phyloP scores from a whole-genome alignment of 2,329 filamentous ascomycete genomes.

The Dactylonectria macrodidyma region DNA sequence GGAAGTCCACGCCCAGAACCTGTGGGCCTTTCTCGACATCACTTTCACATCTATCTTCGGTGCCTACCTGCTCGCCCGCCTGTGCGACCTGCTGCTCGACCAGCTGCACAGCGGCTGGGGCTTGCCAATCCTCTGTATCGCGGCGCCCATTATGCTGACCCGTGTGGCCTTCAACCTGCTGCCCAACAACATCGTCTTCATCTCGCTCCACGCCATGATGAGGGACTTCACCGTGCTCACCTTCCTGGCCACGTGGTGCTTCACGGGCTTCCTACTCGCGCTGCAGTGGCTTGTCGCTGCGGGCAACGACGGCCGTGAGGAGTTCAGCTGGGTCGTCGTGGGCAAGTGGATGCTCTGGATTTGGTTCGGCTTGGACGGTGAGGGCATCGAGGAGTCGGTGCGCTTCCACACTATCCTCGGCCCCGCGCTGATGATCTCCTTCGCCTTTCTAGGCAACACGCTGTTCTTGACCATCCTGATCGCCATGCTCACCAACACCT shows the following conservation, averaged over 20 bases:
- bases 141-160: slow-evolving; percentile 78
- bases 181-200: slow-evolving; percentile 83
- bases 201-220: slow-evolving; percentile 82
- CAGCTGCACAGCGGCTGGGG: slow-evolving; percentile 68
- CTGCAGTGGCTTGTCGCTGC: slow-evolving; percentile 73
- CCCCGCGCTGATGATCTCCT: slow-evolving; percentile 78
- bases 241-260: slow-evolving; percentile 77
- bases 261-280: slow-evolving; percentile 79
- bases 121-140: slow-evolving; percentile 76
- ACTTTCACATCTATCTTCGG: slow-evolving; percentile 76
- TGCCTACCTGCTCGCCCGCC: slow-evolving; percentile 72
- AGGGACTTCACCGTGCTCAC: slow-evolving; percentile 79
- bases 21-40: slow-evolving; percentile 83
- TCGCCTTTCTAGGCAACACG: slow-evolving; percentile 82
- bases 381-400: slow-evolving; percentile 64
- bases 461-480: slow-evolving; percentile 82
- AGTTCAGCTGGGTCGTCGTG: slow-evolving; percentile 67
- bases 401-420: slow-evolving; percentile 78
- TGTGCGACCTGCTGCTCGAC: slow-evolving; percentile 66
- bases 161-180: slow-evolving; percentile 81
- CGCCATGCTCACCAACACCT: slow-evolving; percentile 81
- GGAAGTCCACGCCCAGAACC: slow-evolving; percentile 81
- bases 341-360: slow-evolving; percentile 86
- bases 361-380: slow-evolving; percentile 82
- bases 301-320: slow-evolving; percentile 46